Evolutionary conservation across 139 green algal genomes (phyloP), one percentile per base, ranked within the genome.

Genomic region (Chlamydomonas incerta): DNA sequence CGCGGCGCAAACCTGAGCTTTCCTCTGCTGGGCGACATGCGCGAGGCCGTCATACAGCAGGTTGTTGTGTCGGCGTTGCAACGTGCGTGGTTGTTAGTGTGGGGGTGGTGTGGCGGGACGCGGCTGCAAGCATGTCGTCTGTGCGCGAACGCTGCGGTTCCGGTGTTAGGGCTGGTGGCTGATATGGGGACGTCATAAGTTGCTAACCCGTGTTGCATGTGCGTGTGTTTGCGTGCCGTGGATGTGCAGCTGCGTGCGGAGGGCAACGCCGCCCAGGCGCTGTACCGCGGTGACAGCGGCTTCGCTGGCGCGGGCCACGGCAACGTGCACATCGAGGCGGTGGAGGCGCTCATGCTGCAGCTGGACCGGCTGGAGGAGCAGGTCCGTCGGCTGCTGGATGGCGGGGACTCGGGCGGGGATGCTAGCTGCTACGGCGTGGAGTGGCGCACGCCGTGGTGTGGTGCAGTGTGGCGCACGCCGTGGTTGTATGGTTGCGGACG

Each of bases 261-360:
- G 28, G 77, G 46, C 0, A n/a, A 35, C 29, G 46, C 31, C 29
- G 77, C 77, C 0, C 41, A 67, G 46, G 46, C 18, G 10, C 29
- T 84, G n/a, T 84, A 75, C 77, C 8, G 24, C 6, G 77, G 77
- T 0, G 65, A 57, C 24, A 84, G 77, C 65, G 77, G 77, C 46
- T 74, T 84, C n/a, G 63, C 18, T 31, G 63, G 20, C 20, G 9
- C 17, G 29, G 76, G 76, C 1, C 58, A 41, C 29, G 62, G 13
- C 23, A 83, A 83, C 63, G n/a, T 14, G 41, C 35, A 68, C 33
- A 52, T 74, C 4, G 58, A 46, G 0, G 76, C 62, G 15, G 58
- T 83, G 1, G 17, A 50, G 63, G 37, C 58, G 29, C 20, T 65
- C 28, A 46, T 83, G 63, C 28, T 0, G 62, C 35, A 31, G 37